Evolutionary conservation across 352 stramenopile species (phyloP).

Genomic region (Peronosclerospora sorghi): DNA sequence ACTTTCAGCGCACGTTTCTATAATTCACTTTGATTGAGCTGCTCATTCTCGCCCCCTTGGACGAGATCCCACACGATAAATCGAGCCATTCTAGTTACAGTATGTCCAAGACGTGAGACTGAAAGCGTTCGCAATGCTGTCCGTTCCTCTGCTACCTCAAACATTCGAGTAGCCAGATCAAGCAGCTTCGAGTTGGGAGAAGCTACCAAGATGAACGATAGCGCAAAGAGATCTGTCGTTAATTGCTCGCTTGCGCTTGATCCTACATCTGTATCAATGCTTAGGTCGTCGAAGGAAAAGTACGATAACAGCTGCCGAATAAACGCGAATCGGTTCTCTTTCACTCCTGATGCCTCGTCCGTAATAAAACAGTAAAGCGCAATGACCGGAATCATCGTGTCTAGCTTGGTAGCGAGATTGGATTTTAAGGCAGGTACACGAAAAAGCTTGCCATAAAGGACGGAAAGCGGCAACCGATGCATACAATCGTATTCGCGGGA

Average conservation of each 20-base stretch:
- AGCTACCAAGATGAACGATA: too few relatives aligned
- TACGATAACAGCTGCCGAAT: constrained; percentile 22
- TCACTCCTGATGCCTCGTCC: constrained; percentile 1
- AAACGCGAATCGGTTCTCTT: constrained; percentile 16
- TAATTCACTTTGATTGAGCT: too few relatives aligned
- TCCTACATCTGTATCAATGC: constrained; percentile 38
- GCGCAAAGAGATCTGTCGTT: too few relatives aligned
- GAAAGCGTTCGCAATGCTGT: too few relatives aligned
- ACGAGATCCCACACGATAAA: constrained; percentile 51
- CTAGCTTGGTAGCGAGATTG: constrained; percentile 27
- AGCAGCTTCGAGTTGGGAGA: too few relatives aligned
- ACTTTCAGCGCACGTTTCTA: too few relatives aligned
- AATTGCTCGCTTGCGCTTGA: constrained; percentile 26
- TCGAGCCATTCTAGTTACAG: constrained; percentile 50
- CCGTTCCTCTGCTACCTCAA: too few relatives aligned
- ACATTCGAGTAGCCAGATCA: too few relatives aligned
- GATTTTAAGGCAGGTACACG: constrained; percentile 5
- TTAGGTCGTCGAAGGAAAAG: constrained; percentile 12
- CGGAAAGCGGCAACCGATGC: constrained; percentile 26
- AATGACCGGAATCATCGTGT: constrained; percentile 34
- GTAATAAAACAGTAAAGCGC: constrained; percentile 33
- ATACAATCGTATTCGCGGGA: constrained; percentile 17
- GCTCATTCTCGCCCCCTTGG: too few relatives aligned
- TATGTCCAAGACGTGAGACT: too few relatives aligned
- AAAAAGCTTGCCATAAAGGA: constrained; percentile 15